These are phyloP conservation scores for Talaromyces sp. DNA, from an alignment of 2,329 filamentous ascomycete genomes.

Conservation along the genomic window DNA sequence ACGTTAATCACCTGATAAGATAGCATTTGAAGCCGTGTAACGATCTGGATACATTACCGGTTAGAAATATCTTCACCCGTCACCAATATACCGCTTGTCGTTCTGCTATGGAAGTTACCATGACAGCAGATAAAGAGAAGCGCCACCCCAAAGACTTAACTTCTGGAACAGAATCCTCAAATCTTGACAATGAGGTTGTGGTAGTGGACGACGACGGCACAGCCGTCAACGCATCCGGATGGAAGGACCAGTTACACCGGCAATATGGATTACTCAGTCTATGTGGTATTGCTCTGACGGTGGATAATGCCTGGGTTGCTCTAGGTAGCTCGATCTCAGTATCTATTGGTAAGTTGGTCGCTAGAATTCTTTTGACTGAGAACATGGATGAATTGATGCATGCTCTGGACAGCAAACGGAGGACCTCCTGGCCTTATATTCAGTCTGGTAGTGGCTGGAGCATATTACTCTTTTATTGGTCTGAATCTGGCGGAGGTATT, in stretches of 20 bases:
- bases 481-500: constrained; percentile 39
- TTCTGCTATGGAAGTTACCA: neutral
- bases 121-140: neutral
- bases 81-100: neutral
- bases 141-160: neutral
- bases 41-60: neutral
- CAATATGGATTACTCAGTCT: constrained; percentile 18
- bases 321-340: constrained; percentile 18
- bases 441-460: constrained; percentile 48
- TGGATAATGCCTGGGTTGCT: constrained; percentile 20
- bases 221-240: constrained; percentile 17
- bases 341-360: constrained; percentile 17
- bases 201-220: constrained; percentile 11
- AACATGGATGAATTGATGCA: neutral
- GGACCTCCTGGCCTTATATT: constrained; percentile 49
- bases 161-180: neutral
- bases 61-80: neutral
- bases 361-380: constrained; percentile 24
- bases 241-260: constrained; percentile 15
- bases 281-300: constrained; percentile 18
- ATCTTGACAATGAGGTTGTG: constrained; percentile 16
- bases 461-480: constrained; percentile 47
- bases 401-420: constrained; percentile 42
- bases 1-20: neutral
- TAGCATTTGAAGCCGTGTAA: neutral